Base-by-base conservation (phyloP, 1,284 basidiomycete species). In the Farysia itapuensis region DNA sequence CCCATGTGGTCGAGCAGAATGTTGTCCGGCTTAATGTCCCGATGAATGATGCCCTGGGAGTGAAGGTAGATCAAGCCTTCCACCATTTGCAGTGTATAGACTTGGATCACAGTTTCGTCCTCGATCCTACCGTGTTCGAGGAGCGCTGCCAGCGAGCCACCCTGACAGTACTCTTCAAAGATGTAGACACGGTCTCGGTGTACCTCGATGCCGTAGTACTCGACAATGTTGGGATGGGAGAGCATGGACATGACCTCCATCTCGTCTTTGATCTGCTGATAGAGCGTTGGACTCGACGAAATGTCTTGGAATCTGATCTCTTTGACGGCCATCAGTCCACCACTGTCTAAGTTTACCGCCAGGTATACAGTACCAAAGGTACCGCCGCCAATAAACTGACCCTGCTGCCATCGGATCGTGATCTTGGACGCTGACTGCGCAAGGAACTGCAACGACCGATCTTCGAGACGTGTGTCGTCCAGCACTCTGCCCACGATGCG, bases 171-270 rank as follows among this genome's bases (percentile, higher is more conserved):
- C 79, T 99, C 94, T 78, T 98, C 93, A 76, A 98, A 98, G 64
- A 98, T 97, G 80, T 95, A 98, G 11, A 98, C 92, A 78, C 94
- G 93, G 80, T 98, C 95, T 18, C 95, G 87, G 77, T 98, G 94
- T 5, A 97, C 94, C 78, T 99, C 95, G 67, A 99, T 95, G 28
- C 95, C 95, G 74, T 96, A 97, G 79, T 97, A 99, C 78, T 98
- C 93, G 48, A 99, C 95, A 44, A 98, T 89, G 74, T 99, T 98
- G 13, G 90, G 91, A 78, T 99, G 95, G 63, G 90, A 89, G 23
- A 99, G 83, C 86, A 98, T 88, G 78, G 95, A 91, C 95, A 99
- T 99, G 53, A 98, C 92, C 66, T 86, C 88, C 60, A 97, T 86
- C 79, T 99, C 95, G 77, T 98, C 93, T 77, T 87, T 88, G 79